These are phyloP conservation scores for Phytophthora pistaciae DNA, from an alignment of 352 stramenopile genomes.

Conservation along the genomic window DNA sequence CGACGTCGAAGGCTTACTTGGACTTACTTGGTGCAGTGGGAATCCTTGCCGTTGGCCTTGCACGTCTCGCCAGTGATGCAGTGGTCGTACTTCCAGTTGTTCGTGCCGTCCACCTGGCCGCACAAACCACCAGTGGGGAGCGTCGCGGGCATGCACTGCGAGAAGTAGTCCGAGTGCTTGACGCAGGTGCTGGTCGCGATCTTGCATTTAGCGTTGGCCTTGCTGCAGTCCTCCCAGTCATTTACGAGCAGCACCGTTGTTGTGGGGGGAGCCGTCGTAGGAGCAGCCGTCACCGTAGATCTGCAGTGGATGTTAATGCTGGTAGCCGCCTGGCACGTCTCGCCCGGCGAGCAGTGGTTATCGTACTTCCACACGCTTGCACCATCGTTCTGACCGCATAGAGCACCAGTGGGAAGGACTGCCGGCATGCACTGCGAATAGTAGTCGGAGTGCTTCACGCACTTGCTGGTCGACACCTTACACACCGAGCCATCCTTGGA, in stretches of 20 bases:
- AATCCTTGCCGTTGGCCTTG: slow-evolving; percentile 25
- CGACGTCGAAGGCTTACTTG: neutral
- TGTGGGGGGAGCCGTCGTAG: neutral
- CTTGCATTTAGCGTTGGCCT: slow-evolving; percentile 9
- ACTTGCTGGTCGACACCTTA: slow-evolving; percentile 6
- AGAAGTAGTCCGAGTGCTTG: slow-evolving; percentile 30
- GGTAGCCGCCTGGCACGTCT: slow-evolving; percentile 23
- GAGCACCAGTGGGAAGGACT: slow-evolving; percentile 10
- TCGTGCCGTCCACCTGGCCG: slow-evolving; percentile 30
- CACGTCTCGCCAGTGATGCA: slow-evolving; percentile 32
- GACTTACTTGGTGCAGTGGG: slow-evolving; percentile 22
- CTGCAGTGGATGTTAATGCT: slow-evolving; percentile 34
- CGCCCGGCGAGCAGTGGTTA: slow-evolving; percentile 15
- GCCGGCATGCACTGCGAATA: slow-evolving; percentile 37
- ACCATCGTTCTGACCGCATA: slow-evolving; percentile 34
- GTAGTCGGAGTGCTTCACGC: slow-evolving; percentile 29
- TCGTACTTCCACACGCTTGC: slow-evolving; percentile 31
- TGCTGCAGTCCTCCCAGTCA: slow-evolving; percentile 28
- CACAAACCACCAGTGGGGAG: slow-evolving; percentile 25
- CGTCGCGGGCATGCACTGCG: slow-evolving; percentile 30
- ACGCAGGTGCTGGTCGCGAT: slow-evolving; percentile 15
- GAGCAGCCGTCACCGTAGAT: neutral
- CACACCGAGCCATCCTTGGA: slow-evolving; percentile 13
- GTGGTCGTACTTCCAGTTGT: slow-evolving; percentile 30
- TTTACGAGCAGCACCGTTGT: neutral